A percentile compares a stretch with the other conserved stretches of the same genome.
Conservation (phyloP, 1,284 basidiomycete species). For the Hypsizygus ulmarius region DNA sequence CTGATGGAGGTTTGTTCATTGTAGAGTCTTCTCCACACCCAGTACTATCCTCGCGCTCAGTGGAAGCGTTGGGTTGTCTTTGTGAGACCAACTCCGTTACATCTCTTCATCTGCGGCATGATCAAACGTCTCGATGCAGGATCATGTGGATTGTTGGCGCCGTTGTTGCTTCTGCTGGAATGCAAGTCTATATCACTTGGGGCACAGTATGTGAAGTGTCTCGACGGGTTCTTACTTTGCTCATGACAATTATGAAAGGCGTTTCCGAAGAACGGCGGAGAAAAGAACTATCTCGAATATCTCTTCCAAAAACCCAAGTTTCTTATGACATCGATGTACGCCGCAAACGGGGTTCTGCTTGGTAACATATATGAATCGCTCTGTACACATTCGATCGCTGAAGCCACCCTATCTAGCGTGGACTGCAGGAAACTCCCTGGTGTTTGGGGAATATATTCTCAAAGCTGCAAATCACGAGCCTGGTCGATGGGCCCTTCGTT, state of each 20-base stretch:
- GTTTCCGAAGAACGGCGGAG: constrained; percentile 19
- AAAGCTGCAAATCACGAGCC: constrained; percentile 29
- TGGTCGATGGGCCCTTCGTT: constrained; percentile 26
- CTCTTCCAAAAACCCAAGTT: constrained; percentile 19
- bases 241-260: constrained; percentile 11
- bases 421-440: constrained; percentile 34
- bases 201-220: constrained; percentile 16
- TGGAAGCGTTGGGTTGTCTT: constrained; percentile 20
- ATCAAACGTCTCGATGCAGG: neutral
- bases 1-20: neutral
- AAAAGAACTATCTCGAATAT: constrained; percentile 23
- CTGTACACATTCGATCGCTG: neutral
- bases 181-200: constrained; percentile 24
- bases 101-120: neutral
- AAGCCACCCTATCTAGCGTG: constrained; percentile 22
- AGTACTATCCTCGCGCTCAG: constrained; percentile 19
- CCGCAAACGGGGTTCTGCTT: constrained; percentile 19
- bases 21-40: constrained; percentile 22
- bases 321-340: constrained; percentile 20
- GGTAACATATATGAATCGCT: constrained; percentile 8
- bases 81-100: constrained; percentile 6
- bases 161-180: constrained; percentile 18
- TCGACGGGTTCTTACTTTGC: neutral
- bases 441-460: constrained; percentile 38
- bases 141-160: constrained; percentile 24